Evolutionary conservation across 495 filamentous ascomycete genomes (phyloP).

Genomic region (Oleoguttula mirabilis): DNA sequence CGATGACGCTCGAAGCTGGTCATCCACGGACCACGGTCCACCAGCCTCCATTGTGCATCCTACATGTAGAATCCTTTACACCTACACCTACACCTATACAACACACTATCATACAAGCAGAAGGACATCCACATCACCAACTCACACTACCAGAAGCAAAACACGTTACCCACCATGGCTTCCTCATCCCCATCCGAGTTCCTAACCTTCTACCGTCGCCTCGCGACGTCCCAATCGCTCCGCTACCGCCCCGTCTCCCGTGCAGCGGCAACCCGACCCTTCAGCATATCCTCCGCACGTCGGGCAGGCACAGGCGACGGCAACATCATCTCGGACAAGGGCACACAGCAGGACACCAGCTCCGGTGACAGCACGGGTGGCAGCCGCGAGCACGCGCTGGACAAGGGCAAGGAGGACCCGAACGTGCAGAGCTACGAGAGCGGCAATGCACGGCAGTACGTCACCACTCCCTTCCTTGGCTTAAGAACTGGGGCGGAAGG

Average conservation of each 20-base stretch:
- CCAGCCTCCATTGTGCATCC: no score
- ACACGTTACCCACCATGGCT: constrained; percentile 8
- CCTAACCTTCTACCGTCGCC: constrained; percentile 22
- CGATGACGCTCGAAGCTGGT: no score
- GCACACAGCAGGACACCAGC: constrained; percentile 8
- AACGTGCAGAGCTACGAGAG: constrained; percentile 35
- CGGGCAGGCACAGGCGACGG: constrained; percentile 1
- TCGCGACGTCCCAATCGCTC: constrained; percentile 5
- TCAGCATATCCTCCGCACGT: background rate
- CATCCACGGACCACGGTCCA: no score
- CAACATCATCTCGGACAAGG: constrained; percentile 10
- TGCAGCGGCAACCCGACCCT: background rate
- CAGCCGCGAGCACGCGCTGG: constrained; percentile 8
- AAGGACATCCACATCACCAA: no score
- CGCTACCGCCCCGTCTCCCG: background rate
- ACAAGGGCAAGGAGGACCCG: constrained; percentile 24
- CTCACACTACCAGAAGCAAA: no score
- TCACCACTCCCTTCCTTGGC: constrained; percentile 8
- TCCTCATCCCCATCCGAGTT: constrained; percentile 23
- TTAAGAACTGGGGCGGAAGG: constrained; percentile 2
- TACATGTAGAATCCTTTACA: no score
- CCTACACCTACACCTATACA: no score
- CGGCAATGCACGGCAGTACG: constrained; percentile 29
- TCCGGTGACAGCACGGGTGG: background rate
- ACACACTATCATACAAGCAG: no score